phyloP scores from a whole-genome alignment of 768 basidiomycete genomes.

The Amanita exitialis region DNA sequence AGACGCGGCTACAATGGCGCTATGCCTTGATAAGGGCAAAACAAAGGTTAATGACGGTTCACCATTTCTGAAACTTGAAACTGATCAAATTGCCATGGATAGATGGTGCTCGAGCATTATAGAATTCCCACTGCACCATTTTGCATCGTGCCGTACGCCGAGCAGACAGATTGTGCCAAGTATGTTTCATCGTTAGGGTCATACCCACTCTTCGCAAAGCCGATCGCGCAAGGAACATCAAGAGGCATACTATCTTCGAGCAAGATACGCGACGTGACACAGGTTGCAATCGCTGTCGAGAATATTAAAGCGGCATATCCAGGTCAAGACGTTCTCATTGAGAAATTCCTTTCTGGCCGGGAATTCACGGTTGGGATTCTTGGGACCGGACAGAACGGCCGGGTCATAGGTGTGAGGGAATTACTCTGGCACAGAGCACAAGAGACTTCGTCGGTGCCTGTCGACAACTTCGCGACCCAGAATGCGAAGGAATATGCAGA shows the following conservation, averaged over 20 bases:
- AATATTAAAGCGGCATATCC: constrained; percentile 12
- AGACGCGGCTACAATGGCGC: constrained; percentile 14
- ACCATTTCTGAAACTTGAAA: neutral
- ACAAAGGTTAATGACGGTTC: constrained; percentile 12
- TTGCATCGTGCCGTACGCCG: constrained; percentile 9
- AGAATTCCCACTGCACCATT: constrained; percentile 15
- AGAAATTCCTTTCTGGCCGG: constrained; percentile 15
- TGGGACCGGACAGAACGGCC: constrained; percentile 14
- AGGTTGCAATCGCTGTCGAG: constrained; percentile 1
- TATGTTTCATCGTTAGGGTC: constrained; percentile 6
- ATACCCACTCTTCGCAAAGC: constrained; percentile 17
- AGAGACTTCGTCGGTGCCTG: too few relatives aligned
- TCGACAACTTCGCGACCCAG: neutral
- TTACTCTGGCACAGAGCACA: neutral
- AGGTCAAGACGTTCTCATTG: constrained; percentile 13
- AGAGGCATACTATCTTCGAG: constrained; percentile 13
- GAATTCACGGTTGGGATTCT: constrained; percentile 18
- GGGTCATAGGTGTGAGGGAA: constrained; percentile 10
- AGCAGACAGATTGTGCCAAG: neutral
- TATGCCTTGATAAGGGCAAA: constrained; percentile 19
- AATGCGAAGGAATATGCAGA: neutral
- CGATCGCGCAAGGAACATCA: constrained; percentile 12
- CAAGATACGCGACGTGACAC: constrained; percentile 10
- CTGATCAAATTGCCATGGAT: neutral
- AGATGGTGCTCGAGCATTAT: constrained; percentile 16